Percentiles rank a stretch among this genome's conserved stretches.
These are phyloP conservation scores for Musa balbisiana DNA, from an alignment of 202 grass and related monocot genomes.

Conservation along the genomic window DNA sequence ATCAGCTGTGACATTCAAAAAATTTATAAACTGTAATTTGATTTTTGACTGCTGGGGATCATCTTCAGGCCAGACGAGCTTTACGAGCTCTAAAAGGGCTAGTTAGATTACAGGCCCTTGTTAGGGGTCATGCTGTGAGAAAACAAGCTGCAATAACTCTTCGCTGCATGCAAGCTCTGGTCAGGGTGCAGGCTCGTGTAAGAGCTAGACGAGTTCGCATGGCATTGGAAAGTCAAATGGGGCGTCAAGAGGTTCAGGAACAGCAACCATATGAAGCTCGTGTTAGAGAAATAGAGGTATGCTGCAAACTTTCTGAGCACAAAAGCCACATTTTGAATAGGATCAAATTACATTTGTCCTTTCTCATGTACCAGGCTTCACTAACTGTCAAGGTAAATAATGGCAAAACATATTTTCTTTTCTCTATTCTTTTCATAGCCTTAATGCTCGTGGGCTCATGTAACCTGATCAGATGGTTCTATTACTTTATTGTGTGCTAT, in stretches of 20 bases:
- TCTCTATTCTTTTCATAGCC: not conserved
- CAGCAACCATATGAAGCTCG: slow-evolving; percentile 27
- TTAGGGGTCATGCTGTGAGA: slow-evolving; percentile 69
- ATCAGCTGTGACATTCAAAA: no score
- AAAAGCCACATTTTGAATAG: not conserved
- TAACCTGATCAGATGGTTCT: no score
- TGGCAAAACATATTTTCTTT: not conserved
- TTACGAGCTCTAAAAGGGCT: slow-evolving; percentile 70
- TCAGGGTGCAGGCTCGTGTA: slow-evolving; percentile 74
- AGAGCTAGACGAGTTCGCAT: slow-evolving; percentile 63
- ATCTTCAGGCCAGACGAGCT: slow-evolving; percentile 52
- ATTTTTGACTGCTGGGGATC: not conserved
- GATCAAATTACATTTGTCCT: not conserved
- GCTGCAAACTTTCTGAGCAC: not conserved
- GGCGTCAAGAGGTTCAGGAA: slow-evolving; percentile 41
- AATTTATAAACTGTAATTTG: not conserved
- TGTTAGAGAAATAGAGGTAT: slow-evolving; percentile 53
- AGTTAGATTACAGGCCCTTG: slow-evolving; percentile 67
- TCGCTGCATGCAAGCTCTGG: slow-evolving; percentile 71
- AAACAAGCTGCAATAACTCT: slow-evolving; percentile 77
- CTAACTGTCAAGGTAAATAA: not conserved
- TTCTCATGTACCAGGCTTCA: not conserved
- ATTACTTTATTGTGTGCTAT: no score
- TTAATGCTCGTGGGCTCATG: no score
- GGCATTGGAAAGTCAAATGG: slow-evolving; percentile 58